A percentile compares a stretch with the other conserved stretches of the same genome.
These are phyloP conservation scores for Colletotrichum chrysophilum DNA, from an alignment of 2,329 filamentous ascomycete species.

Conservation along the genomic window DNA sequence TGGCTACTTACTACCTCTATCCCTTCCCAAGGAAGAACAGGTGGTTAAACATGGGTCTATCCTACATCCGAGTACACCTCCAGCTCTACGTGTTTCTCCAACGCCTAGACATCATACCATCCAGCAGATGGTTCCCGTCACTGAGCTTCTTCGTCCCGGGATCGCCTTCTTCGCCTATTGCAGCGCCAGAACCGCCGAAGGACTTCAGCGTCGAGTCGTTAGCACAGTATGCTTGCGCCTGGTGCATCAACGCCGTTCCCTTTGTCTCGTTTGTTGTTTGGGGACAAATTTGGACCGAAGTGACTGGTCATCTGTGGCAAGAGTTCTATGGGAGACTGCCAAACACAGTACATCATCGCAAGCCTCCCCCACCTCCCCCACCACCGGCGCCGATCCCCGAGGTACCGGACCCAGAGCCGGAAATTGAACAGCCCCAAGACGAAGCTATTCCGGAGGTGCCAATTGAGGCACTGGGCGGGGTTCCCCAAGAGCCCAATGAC, in stretches of 20 bases:
- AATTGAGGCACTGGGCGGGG: background rate
- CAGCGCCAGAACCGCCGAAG: constrained; percentile 46
- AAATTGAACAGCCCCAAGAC: background rate
- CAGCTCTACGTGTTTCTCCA: constrained; percentile 60
- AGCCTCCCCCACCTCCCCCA: constrained; percentile 24
- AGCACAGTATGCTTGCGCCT: constrained; percentile 46
- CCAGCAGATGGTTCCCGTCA: constrained; percentile 46
- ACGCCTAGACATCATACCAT: constrained; percentile 51
- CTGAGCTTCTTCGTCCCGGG: constrained; percentile 61
- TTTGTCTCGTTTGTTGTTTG: constrained; percentile 52
- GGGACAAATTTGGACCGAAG: constrained; percentile 39
- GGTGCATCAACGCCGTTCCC: constrained; percentile 49
- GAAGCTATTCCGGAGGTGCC: background rate
- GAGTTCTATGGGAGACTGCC: constrained; percentile 46
- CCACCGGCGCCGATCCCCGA: constrained; percentile 22
- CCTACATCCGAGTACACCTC: constrained; percentile 54
- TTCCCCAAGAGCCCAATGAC: background rate
- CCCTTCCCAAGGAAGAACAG: constrained; percentile 19
- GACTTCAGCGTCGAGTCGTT: constrained; percentile 44
- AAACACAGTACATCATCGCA: constrained; percentile 36
- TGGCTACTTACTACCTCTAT: constrained; percentile 25
- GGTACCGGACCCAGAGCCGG: background rate
- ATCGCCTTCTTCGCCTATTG: constrained; percentile 54
- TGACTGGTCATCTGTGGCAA: constrained; percentile 41
- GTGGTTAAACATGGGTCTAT: constrained; percentile 25